Evolutionary conservation across 2,329 filamentous ascomycete genomes (phyloP).

Genomic region (Fusarium agapanthi): DNA sequence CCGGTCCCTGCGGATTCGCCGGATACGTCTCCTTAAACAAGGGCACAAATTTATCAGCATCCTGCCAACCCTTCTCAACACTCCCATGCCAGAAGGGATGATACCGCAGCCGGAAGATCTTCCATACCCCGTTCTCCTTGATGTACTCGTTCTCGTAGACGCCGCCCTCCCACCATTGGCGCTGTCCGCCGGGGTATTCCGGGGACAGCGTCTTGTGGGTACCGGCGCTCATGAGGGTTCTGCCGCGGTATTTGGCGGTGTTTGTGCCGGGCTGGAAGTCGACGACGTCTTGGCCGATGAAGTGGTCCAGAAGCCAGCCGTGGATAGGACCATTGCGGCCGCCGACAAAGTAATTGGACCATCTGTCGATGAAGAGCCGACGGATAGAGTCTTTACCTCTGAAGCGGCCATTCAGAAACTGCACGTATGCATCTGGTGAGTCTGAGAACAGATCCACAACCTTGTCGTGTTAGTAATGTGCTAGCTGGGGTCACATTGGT

Average conservation of each 20-base stretch:
- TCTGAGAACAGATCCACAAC: neutral
- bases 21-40: neutral
- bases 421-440: neutral
- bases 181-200: neutral
- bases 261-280: neutral
- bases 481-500: accelerated
- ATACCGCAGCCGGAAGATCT: neutral
- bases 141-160: slow-evolving; percentile 1
- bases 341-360: neutral
- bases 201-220: neutral
- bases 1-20: neutral
- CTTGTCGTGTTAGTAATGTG: neutral
- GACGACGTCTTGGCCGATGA: neutral
- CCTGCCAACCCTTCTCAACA: neutral
- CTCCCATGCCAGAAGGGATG: neutral
- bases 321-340: neutral
- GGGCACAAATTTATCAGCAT: neutral
- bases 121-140: neutral
- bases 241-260: neutral
- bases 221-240: neutral
- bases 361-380: neutral
- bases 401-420: neutral
- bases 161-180: neutral
- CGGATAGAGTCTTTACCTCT: neutral
- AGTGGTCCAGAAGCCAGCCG: neutral